phyloP scores from a whole-genome alignment of 495 filamentous ascomycete species.

The Talaromyces wortmannii region DNA sequence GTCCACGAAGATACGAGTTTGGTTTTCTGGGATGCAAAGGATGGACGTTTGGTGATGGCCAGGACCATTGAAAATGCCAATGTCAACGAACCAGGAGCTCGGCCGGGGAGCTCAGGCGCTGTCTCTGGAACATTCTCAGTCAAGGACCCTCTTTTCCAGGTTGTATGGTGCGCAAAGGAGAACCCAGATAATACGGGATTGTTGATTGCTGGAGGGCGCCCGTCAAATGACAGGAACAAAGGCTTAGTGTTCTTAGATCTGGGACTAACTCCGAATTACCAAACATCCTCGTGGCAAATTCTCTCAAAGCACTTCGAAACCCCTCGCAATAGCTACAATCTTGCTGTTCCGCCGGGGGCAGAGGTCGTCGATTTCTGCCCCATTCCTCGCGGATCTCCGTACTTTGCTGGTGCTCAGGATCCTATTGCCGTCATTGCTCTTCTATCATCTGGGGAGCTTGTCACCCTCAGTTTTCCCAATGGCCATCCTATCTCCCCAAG shows the following conservation, averaged over 20 bases:
- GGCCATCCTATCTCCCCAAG: constrained; percentile 87
- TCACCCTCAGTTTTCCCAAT: constrained; percentile 84
- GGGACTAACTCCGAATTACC: constrained; percentile 80
- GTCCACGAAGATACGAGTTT: constrained; percentile 85
- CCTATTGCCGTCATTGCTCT: constrained; percentile 77
- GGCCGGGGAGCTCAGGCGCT: constrained; percentile 31
- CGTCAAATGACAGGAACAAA: constrained; percentile 54
- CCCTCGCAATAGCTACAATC: constrained; percentile 56
- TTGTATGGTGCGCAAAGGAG: constrained; percentile 86
- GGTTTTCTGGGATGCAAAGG: constrained; percentile 91
- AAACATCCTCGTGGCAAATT: constrained; percentile 82
- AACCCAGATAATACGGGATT: constrained; percentile 91
- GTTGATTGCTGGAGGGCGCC: constrained; percentile 74
- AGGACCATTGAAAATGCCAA: constrained; percentile 68
- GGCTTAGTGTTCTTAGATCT: constrained; percentile 85
- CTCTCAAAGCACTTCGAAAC: constrained; percentile 69
- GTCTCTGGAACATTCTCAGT: constrained; percentile 39
- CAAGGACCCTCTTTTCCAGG: constrained; percentile 64
- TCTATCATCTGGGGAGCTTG: constrained; percentile 77
- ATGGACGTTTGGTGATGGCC: constrained; percentile 79
- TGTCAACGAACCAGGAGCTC: constrained; percentile 54
- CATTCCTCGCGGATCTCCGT: constrained; percentile 72
- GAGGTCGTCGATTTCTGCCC: constrained; percentile 76
- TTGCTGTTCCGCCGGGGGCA: constrained; percentile 74
- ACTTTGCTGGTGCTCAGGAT: constrained; percentile 83